Evolutionary conservation across 2,329 filamentous ascomycete genomes (phyloP).

Genomic region (Xylariales sp.): DNA sequence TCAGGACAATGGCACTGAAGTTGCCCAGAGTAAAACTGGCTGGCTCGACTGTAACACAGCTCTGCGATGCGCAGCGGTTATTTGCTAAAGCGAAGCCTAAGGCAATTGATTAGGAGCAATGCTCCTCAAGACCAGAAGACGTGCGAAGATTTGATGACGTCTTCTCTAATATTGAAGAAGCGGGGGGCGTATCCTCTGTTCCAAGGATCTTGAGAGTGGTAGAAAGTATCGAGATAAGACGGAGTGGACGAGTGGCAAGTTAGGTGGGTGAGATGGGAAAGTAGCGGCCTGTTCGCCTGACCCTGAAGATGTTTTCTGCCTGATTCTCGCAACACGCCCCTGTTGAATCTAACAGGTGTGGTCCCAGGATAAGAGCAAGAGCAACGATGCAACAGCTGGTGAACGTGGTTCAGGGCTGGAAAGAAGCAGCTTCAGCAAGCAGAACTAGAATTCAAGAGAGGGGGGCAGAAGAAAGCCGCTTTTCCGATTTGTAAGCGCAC

Average conservation of each 20-base stretch:
- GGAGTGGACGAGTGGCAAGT: constrained; percentile 5
- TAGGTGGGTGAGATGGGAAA: constrained; percentile 6
- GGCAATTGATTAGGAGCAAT: too few species aligned
- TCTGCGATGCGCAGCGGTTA: too few species aligned
- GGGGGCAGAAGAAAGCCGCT: constrained; percentile 16
- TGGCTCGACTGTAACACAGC: too few species aligned
- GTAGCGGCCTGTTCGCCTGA: constrained; percentile 9
- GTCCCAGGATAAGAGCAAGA: too few species aligned
- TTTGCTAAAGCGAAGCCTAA: too few species aligned
- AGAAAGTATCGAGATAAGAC: constrained; percentile 4
- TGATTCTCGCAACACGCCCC: constrained; percentile 8
- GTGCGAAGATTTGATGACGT: not conserved
- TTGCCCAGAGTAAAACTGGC: too few species aligned
- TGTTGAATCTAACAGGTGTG: constrained; percentile 6
- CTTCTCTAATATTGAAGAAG: too few species aligned
- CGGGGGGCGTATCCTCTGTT: too few species aligned
- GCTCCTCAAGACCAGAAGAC: not conserved
- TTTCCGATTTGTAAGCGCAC: constrained; percentile 11
- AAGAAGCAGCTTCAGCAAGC: too few species aligned
- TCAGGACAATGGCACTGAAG: too few species aligned
- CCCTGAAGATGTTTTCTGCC: constrained; percentile 6
- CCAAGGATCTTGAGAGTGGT: constrained; percentile 1
- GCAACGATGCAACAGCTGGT: constrained; percentile 2
- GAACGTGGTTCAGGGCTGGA: constrained; percentile 3
- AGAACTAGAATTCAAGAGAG: constrained; percentile 25